Evolutionary conservation across 495 filamentous ascomycete species (phyloP).

Genomic region (Penicillium antarcticum): DNA sequence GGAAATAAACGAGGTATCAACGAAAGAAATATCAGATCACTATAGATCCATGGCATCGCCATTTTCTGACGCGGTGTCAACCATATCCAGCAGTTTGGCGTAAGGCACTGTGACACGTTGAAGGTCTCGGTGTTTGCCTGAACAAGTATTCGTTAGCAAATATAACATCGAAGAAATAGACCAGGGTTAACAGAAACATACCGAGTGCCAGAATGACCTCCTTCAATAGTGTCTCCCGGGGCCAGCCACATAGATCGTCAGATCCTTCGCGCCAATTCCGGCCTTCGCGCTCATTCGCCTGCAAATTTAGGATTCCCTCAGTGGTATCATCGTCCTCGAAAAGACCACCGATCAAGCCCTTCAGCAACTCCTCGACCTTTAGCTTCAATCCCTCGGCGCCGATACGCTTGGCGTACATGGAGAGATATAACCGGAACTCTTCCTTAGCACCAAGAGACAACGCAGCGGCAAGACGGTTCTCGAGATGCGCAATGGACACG

Average conservation of each 20-base stretch:
- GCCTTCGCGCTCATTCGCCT: slow-evolving; percentile 58
- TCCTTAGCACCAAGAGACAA: slow-evolving; percentile 79
- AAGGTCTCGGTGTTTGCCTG: slow-evolving; percentile 90
- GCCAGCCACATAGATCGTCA: slow-evolving; percentile 77
- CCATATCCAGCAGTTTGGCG: slow-evolving; percentile 66
- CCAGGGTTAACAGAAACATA: slow-evolving; percentile 46
- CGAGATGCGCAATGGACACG: slow-evolving; percentile 90
- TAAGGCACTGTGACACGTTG: slow-evolving; percentile 91
- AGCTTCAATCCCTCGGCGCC: slow-evolving; percentile 80
- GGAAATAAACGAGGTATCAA: slow-evolving; percentile 2
- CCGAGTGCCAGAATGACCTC: slow-evolving; percentile 89
- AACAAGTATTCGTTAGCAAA: slow-evolving; percentile 28
- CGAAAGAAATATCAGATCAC: slow-evolving; percentile 1
- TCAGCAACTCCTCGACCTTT: slow-evolving; percentile 90
- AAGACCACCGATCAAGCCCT: slow-evolving; percentile 72
- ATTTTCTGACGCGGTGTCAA: slow-evolving; percentile 39
- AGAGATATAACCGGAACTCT: slow-evolving; percentile 85
- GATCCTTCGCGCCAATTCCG: slow-evolving; percentile 49
- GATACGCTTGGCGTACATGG: slow-evolving; percentile 95
- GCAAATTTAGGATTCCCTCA: slow-evolving; percentile 39
- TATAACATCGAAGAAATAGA: not conserved
- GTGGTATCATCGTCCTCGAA: slow-evolving; percentile 49
- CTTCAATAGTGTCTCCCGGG: slow-evolving; percentile 77
- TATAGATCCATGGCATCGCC: slow-evolving; percentile 56
- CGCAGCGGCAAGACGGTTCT: slow-evolving; percentile 90